phyloP scores from a whole-genome alignment of 2,329 filamentous ascomycete species.

The Saccharata proteae region DNA sequence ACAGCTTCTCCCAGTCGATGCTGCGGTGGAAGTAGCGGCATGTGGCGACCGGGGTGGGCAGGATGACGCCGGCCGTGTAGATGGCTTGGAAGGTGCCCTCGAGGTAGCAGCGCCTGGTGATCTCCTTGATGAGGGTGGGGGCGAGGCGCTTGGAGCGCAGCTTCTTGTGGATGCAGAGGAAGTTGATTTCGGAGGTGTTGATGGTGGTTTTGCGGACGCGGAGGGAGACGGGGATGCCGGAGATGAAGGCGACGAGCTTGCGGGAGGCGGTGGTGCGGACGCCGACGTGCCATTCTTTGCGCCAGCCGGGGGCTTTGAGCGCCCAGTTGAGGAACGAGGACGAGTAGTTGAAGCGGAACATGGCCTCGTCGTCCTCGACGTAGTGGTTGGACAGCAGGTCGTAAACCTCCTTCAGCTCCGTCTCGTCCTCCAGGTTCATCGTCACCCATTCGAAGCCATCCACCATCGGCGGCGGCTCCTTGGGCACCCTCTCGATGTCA shows the following conservation, averaged over 20 bases:
- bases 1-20: conserved; percentile 90
- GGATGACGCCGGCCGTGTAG: conserved; percentile 83
- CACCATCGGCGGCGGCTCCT: conserved; percentile 58
- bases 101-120: conserved; percentile 83
- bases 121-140: conserved; percentile 93
- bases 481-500: conserved; percentile 65
- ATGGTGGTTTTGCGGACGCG: conserved; percentile 66
- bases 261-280: conserved; percentile 72
- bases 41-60: conserved; percentile 84
- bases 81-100: conserved; percentile 86
- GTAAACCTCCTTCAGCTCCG: conserved; percentile 76
- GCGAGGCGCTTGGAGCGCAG: conserved; percentile 84
- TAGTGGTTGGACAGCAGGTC: conserved; percentile 88
- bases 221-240: conserved; percentile 75
- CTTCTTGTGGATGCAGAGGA: conserved; percentile 97
- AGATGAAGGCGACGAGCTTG: conserved; percentile 92
- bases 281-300: conserved; percentile 86
- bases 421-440: conserved; percentile 69
- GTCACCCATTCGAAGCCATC: conserved; percentile 90
- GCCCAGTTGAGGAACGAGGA: conserved; percentile 84
- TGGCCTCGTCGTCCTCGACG: conserved; percentile 91
- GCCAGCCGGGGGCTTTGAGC: conserved; percentile 88
- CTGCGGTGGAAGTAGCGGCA: conserved; percentile 93
- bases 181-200: conserved; percentile 87
- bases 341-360: conserved; percentile 97